Evolutionary conservation across 73 alveolate species (phyloP), one percentile per base, ranked within the genome.

Genomic region (Effrenium voratum): DNA sequence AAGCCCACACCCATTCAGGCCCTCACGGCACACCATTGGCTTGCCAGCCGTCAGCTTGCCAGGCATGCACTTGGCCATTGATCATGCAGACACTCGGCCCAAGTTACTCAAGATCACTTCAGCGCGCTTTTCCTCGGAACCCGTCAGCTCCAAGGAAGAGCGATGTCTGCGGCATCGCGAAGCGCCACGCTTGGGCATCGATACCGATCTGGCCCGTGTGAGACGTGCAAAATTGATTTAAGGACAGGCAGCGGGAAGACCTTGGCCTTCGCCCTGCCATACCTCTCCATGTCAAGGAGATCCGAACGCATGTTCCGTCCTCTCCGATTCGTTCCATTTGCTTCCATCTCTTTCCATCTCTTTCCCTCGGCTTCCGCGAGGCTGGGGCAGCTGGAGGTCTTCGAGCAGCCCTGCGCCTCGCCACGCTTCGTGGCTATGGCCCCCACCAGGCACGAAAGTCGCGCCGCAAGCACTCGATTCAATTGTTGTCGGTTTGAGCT

Each of bases 191-290:
- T 5, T 55, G 41, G 36, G 84, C 87, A 76, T 38, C 10, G 82
- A 49, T 5, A 34, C 2, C 28, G 38, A 15, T 72, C n/a, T 32
- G 32, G 49, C 10, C 26, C 47, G 34, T 19, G 3, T 34, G 32
- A 34, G 13, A 3, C 26, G 30, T 72, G 82, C 46, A 6, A 57
- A 57, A 30, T 22, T 57, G 45, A 30, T 32, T 41, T 8, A 3
- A 87, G 95, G 99, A 99, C 99, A 12, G 99, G 99, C 30, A 99
- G 99, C 75, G 99, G 99, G 5, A 99, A 99, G 98, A 99, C 99
- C 8, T 91, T 99, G 88, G 99, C 99, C 43, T 99, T 99, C 84
- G 99, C 99, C 40, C 99, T 99, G 77, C 99, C 99, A 3, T 99
- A 99, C 98, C 99, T 43, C 85, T 99, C 68, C 99, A 99, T 99